phyloP scores from a whole-genome alignment of 306 rosid genomes.

The Rubus idaeus region DNA sequence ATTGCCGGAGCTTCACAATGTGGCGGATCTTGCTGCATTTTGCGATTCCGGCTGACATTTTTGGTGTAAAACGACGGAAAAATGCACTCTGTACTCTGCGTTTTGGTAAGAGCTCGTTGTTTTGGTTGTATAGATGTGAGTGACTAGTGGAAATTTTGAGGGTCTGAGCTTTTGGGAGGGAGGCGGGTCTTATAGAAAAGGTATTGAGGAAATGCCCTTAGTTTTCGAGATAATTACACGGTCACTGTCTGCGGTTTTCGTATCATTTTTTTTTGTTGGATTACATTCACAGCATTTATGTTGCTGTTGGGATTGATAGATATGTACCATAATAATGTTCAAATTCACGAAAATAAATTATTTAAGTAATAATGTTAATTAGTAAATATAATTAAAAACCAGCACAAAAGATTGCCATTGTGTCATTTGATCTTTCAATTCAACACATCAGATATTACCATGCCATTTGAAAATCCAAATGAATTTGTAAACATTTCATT shows the following conservation, averaged over 20 bases:
- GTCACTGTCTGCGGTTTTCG: conserved; percentile 5
- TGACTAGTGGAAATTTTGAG: not conserved
- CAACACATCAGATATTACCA: too few relatives aligned
- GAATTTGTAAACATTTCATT: too few relatives aligned
- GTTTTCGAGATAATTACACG: conserved; percentile 44
- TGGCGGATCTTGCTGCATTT: conserved; percentile 91
- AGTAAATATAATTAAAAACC: not conserved
- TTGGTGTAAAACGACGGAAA: conserved; percentile 7
- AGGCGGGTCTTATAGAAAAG: conserved; percentile 24
- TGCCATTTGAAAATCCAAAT: too few relatives aligned
- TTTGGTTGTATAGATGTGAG: not conserved
- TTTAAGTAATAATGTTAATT: not conserved
- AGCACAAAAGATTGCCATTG: too few relatives aligned
- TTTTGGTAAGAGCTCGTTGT: not conserved
- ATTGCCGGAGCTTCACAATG: conserved; percentile 85
- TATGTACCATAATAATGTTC: too few relatives aligned
- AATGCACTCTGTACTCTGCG: not conserved
- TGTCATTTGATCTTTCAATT: too few relatives aligned
- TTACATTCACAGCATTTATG: not conserved
- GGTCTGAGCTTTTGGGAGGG: not conserved
- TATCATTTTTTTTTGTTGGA: not conserved
- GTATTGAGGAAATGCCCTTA: conserved; percentile 20
- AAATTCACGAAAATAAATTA: not conserved
- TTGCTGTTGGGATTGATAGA: not conserved
- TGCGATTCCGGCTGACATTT: conserved; percentile 56